phyloP scores from a whole-genome alignment of 2,329 filamentous ascomycete genomes.

The Blastomyces parvus region DNA sequence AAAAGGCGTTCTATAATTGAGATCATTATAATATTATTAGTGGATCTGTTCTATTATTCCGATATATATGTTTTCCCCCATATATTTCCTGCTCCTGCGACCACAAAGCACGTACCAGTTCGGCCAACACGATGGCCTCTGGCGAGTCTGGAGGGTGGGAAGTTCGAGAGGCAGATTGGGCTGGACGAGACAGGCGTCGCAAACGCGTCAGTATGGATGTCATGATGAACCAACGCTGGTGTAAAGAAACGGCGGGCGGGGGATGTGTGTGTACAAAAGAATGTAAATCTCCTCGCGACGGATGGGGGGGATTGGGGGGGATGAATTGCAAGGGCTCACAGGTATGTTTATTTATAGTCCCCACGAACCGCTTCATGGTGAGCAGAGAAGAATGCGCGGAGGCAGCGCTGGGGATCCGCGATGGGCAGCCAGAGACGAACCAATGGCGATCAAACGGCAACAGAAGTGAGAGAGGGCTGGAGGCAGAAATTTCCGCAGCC shows the following conservation, averaged over 20 bases:
- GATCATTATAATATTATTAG: background rate
- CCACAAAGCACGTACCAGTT: slow-evolving; percentile 28
- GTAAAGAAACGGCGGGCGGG: too few relatives aligned
- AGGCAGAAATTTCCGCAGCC: background rate
- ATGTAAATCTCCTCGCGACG: background rate
- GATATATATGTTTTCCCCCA: too few relatives aligned
- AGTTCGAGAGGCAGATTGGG: slow-evolving; percentile 15
- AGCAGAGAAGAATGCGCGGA: background rate
- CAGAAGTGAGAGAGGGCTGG: background rate
- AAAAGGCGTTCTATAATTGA: slow-evolving; percentile 59
- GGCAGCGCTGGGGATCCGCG: background rate
- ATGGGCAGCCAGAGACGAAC: background rate
- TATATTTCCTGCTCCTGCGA: too few relatives aligned
- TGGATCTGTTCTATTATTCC: background rate
- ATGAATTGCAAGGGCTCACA: slow-evolving; percentile 19
- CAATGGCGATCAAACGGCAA: background rate
- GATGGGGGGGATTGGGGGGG: background rate
- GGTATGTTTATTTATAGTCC: slow-evolving; percentile 24
- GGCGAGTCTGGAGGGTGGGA: slow-evolving; percentile 30
- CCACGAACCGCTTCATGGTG: slow-evolving; percentile 32
- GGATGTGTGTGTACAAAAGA: too few relatives aligned
- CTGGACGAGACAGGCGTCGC: slow-evolving; percentile 1
- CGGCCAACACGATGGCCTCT: slow-evolving; percentile 31
- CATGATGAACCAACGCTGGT: background rate
- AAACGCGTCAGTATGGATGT: slow-evolving; percentile 4